Evolutionary conservation across 2,329 filamentous ascomycete species (phyloP).

Genomic region (Pyrenophora teres): DNA sequence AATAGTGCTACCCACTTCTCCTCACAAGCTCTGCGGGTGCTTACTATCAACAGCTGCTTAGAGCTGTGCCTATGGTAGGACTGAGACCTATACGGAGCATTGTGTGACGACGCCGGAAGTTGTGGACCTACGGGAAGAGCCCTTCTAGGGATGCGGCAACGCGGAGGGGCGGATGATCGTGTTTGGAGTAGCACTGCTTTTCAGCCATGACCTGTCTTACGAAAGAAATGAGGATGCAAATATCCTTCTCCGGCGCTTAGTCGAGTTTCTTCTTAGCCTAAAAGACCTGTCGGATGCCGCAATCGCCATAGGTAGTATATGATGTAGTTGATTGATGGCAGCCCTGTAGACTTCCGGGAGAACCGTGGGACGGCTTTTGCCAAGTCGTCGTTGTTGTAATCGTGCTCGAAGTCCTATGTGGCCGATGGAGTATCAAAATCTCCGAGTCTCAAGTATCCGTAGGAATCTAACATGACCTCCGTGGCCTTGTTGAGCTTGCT

Average conservation of each 20-base stretch:
- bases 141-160: not conserved
- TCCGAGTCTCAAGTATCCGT: not conserved
- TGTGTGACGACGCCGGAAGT: slow-evolving; percentile 8
- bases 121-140: slow-evolving; percentile 5
- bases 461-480: not conserved
- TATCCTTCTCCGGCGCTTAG: not conserved
- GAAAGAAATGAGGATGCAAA: not conserved
- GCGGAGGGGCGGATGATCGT: slow-evolving; percentile 10
- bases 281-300: no score
- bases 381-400: not conserved
- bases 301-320: no score
- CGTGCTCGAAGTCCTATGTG: not conserved
- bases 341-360: no score
- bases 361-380: not conserved
- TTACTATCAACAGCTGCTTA: not conserved
- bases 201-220: slow-evolving; percentile 2
- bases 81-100: not conserved
- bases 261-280: no score
- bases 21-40: slow-evolving; percentile 1
- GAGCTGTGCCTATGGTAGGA: slow-evolving; percentile 15
- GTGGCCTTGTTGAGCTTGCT: not conserved
- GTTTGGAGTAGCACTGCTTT: slow-evolving; percentile 4
- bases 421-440: not conserved
- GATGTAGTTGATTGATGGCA: no score
- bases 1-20: slow-evolving; percentile 11